These are phyloP conservation scores for Cercophora newfieldiana DNA, from an alignment of 495 filamentous ascomycete species.

Conservation along the genomic window DNA sequence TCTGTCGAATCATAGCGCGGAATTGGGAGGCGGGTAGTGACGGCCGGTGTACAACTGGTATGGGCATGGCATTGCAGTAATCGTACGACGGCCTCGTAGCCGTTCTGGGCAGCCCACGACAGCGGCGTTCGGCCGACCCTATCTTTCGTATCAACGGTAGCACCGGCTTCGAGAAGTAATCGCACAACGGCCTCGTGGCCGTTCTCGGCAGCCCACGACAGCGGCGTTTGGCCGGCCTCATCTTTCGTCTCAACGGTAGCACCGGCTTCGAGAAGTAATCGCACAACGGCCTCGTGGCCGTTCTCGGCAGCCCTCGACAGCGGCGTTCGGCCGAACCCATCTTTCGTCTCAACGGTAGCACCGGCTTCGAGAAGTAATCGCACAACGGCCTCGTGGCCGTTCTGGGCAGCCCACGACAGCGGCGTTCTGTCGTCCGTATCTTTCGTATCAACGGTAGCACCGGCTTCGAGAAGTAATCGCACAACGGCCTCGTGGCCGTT, in stretches of 20 bases:
- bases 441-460: neutral
- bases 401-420: slow-evolving; percentile 3
- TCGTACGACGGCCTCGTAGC: slow-evolving; percentile 13
- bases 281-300: neutral
- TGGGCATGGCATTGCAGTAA: slow-evolving; percentile 1
- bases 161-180: slow-evolving; percentile 2
- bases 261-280: neutral
- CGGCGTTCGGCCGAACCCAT: neutral
- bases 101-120: neutral
- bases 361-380: neutral
- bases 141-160: slow-evolving; percentile 9
- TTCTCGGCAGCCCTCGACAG: neutral
- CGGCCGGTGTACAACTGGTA: slow-evolving; percentile 5
- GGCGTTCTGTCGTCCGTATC: neutral
- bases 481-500: slow-evolving; percentile 5
- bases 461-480: slow-evolving; percentile 1
- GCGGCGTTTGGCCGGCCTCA: neutral
- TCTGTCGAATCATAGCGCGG: slow-evolving; percentile 9
- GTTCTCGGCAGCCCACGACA: slow-evolving; percentile 8
- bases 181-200: slow-evolving; percentile 2
- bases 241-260: slow-evolving; percentile 2
- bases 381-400: neutral
- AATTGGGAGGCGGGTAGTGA: slow-evolving; percentile 1
- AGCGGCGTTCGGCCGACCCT: neutral
- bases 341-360: slow-evolving; percentile 3